A percentile compares a stretch with the other conserved stretches of the same genome.
Conservation (phyloP, 2,329 filamentous ascomycete genomes). For the Hymenoscyphus linearis region DNA sequence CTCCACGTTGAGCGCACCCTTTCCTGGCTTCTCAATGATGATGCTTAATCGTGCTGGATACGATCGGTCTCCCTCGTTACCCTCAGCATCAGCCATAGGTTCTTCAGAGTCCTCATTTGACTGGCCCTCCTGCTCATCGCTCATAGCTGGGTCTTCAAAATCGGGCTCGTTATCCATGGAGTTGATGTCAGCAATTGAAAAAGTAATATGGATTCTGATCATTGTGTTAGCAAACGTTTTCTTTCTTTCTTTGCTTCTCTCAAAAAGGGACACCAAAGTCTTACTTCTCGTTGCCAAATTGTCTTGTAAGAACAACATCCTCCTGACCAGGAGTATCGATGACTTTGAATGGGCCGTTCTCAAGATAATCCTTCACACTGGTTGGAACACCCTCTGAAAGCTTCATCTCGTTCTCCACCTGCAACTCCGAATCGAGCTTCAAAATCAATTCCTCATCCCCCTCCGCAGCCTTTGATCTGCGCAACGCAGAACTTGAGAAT, state of each 20-base stretch:
- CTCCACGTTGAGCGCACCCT: conserved; percentile 83
- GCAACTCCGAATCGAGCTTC: conserved; percentile 80
- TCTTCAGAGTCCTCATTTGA: conserved; percentile 52
- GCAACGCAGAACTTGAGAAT: conserved; percentile 38
- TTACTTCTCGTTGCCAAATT: conserved; percentile 83
- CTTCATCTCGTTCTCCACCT: conserved; percentile 76
- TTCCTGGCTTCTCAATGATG: conserved; percentile 79
- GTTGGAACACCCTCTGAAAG: conserved; percentile 65
- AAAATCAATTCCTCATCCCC: conserved; percentile 74
- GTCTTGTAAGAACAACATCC: conserved; percentile 78
- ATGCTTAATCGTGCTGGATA: conserved; percentile 83
- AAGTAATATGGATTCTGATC: conserved; percentile 67
- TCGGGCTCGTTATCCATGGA: conserved; percentile 55
- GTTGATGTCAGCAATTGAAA: conserved; percentile 80
- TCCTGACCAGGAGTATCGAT: conserved; percentile 79
- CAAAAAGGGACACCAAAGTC: conserved; percentile 35
- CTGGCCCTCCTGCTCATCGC: conserved; percentile 47
- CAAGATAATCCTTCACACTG: conserved; percentile 81
- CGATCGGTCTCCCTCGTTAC: conserved; percentile 49
- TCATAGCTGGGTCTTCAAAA: conserved; percentile 50
- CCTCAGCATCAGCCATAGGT: conserved; percentile 35
- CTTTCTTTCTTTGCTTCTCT: conserved; percentile 4
- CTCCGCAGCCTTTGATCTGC: conserved; percentile 37
- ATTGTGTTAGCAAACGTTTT: conserved; percentile 17
- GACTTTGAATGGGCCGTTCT: conserved; percentile 79